Percentiles rank a stretch among this genome's conserved stretches.
Evolutionary conservation across 2,329 filamentous ascomycete species (phyloP).

Genomic region (Tetracladium maxilliforme): DNA sequence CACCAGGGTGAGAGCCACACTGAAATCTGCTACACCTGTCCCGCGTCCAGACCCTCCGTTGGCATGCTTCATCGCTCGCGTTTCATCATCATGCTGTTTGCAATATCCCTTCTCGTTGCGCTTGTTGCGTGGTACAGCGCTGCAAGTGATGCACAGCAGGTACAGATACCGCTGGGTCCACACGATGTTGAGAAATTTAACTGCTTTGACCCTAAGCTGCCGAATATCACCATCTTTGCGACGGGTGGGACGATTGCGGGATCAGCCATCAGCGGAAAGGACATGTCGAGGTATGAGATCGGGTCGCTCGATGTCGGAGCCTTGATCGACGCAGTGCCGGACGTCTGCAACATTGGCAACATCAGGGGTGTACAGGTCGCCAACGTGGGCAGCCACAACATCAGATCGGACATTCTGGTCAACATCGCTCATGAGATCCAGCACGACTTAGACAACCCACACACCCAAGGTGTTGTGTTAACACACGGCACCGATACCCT

Average conservation of each 20-base stretch:
- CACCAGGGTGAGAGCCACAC: too few species aligned
- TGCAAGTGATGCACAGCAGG: too few species aligned
- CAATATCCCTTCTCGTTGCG: too few species aligned
- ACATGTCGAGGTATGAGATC: slow-evolving; percentile 39
- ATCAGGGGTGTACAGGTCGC: slow-evolving; percentile 35
- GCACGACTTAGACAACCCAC: slow-evolving; percentile 25
- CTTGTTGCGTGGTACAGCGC: too few species aligned
- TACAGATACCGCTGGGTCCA: too few species aligned
- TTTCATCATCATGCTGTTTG: too few species aligned
- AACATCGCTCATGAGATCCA: slow-evolving; percentile 31
- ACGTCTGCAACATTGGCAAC: slow-evolving; percentile 36
- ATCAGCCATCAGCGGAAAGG: slow-evolving; percentile 27
- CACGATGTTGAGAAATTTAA: too few species aligned
- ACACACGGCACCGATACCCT: slow-evolving; percentile 53
- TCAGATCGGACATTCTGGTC: slow-evolving; percentile 33
- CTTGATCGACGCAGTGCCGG: slow-evolving; percentile 38
- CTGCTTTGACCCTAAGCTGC: slow-evolving; percentile 29
- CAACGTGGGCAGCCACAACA: slow-evolving; percentile 28
- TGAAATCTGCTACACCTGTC: too few species aligned
- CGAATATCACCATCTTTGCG: slow-evolving; percentile 40
- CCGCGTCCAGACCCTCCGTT: too few species aligned
- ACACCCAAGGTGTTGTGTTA: slow-evolving; percentile 11
- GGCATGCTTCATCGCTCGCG: too few species aligned
- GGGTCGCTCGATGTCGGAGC: slow-evolving; percentile 14
- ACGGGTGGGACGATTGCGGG: slow-evolving; percentile 46